phyloP scores from a whole-genome alignment of 192 early-diverging fungal genomes.

The Haplosporangium gracile region DNA sequence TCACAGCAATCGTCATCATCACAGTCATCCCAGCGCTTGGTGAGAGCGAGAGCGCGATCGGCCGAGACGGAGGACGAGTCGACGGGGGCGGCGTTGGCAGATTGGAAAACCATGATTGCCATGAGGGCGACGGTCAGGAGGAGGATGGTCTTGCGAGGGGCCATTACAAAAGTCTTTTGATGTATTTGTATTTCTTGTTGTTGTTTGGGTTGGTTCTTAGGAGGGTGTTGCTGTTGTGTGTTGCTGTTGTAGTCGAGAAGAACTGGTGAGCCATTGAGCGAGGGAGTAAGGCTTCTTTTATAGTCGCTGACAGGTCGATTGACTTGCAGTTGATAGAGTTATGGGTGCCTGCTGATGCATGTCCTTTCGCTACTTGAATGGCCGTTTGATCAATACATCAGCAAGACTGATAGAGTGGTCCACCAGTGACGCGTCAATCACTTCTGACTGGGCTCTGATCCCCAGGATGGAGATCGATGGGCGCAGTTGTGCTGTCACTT shows the following conservation, averaged over 20 bases:
- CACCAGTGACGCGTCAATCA: neutral
- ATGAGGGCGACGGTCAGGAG: constrained; percentile 20
- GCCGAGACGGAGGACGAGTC: neutral
- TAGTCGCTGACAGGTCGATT: neutral
- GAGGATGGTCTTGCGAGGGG: constrained; percentile 39
- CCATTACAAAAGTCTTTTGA: neutral
- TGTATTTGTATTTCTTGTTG: neutral
- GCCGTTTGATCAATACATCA: too few relatives aligned
- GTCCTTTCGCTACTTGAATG: neutral
- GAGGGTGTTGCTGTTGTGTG: neutral
- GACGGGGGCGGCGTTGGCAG: constrained; percentile 28
- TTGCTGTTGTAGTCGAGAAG: neutral
- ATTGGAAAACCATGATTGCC: constrained; percentile 26
- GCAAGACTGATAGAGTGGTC: neutral
- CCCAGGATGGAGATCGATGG: neutral
- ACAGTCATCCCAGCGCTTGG: constrained; percentile 3
- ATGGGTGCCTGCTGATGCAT: neutral
- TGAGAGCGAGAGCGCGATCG: constrained; percentile 1
- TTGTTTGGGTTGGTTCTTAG: neutral
- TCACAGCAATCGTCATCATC: constrained; percentile 7
- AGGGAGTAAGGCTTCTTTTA: neutral
- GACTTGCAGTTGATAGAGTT: neutral
- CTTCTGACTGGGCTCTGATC: neutral
- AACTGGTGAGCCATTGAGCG: neutral
- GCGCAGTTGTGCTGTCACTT: neutral